Percentiles rank a stretch among this genome's conserved stretches.
phyloP scores from a whole-genome alignment of 495 filamentous ascomycete species.

The Trichodelitschia bisporula region DNA sequence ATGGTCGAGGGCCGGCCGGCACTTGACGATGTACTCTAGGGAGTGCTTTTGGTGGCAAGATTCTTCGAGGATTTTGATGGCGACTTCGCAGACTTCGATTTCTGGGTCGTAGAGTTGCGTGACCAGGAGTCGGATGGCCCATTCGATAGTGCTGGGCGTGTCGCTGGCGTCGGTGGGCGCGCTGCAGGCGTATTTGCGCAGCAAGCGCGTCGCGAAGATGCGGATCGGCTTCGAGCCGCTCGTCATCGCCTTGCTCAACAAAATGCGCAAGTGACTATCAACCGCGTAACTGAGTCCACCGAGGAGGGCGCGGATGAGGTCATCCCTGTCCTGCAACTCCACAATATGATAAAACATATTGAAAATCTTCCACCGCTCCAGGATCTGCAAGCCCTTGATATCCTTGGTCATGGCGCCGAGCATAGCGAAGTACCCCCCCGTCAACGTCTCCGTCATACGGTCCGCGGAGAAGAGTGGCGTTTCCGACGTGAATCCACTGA shows the following conservation, averaged over 20 bases:
- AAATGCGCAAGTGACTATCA: constrained; percentile 71
- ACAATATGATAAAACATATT: constrained; percentile 99
- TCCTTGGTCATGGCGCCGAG: constrained; percentile 68
- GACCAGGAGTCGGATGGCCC: constrained; percentile 89
- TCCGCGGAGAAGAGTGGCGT: constrained; percentile 71
- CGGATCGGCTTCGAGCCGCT: constrained; percentile 77
- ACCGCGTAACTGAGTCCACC: constrained; percentile 78
- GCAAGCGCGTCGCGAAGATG: constrained; percentile 58
- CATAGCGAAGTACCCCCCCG: constrained; percentile 82
- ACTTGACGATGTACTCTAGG: constrained; percentile 88
- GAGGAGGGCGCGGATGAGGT: constrained; percentile 67
- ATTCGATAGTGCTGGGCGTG: constrained; percentile 25
- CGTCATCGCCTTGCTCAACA: constrained; percentile 79
- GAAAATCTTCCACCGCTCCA: constrained; percentile 89
- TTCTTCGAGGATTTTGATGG: constrained; percentile 91
- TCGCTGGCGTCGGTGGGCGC: constrained; percentile 7
- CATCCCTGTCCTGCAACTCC: constrained; percentile 69
- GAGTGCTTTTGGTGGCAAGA: constrained; percentile 77
- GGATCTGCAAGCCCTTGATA: constrained; percentile 57
- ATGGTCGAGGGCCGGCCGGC: constrained; percentile 85
- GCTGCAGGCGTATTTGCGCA: constrained; percentile 54
- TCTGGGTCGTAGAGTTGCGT: constrained; percentile 95
- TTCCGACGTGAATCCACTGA: constrained; percentile 68
- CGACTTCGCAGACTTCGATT: constrained; percentile 82
- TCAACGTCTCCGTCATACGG: constrained; percentile 59